phyloP scores from a whole-genome alignment of 2,329 filamentous ascomycete genomes.

The Canariomyces notabilis region DNA sequence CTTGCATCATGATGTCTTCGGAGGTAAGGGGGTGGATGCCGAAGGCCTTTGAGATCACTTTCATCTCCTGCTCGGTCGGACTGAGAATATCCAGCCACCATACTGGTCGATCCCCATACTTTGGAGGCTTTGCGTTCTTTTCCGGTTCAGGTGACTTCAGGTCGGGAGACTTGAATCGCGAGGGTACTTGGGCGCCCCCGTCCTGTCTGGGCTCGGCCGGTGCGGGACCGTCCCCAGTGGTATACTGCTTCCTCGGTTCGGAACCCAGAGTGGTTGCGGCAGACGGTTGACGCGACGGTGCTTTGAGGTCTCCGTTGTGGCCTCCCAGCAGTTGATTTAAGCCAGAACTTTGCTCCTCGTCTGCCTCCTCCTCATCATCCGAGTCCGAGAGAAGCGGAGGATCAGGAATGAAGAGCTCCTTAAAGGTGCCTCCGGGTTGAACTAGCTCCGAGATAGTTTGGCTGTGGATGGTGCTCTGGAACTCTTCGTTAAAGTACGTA shows the following conservation, averaged over 20 bases:
- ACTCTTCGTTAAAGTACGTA: slow-evolving; percentile 98
- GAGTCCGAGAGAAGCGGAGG: slow-evolving; percentile 70
- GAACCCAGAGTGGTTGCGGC: slow-evolving; percentile 28
- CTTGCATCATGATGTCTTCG: slow-evolving; percentile 96
- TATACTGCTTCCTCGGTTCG: slow-evolving; percentile 18
- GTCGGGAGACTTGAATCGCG: slow-evolving; percentile 32
- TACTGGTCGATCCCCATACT: slow-evolving; percentile 77
- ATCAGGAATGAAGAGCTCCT: slow-evolving; percentile 85
- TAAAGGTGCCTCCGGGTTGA: slow-evolving; percentile 77
- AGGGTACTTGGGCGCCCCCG: slow-evolving; percentile 25
- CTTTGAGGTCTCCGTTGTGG: slow-evolving; percentile 39
- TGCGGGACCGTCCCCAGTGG: slow-evolving; percentile 22
- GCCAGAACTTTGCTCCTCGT: slow-evolving; percentile 38
- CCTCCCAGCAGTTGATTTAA: slow-evolving; percentile 22
- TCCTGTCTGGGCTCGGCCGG: slow-evolving; percentile 30
- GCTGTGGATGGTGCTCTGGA: slow-evolving; percentile 92
- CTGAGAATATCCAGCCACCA: slow-evolving; percentile 95
- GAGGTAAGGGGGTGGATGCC: slow-evolving; percentile 92
- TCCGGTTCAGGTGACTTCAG: slow-evolving; percentile 36
- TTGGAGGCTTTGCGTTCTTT: slow-evolving; percentile 29
- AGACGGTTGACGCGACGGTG: slow-evolving; percentile 44
- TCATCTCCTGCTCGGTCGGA: slow-evolving; percentile 94
- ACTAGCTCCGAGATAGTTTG: slow-evolving; percentile 91
- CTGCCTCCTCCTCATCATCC: slow-evolving; percentile 60
- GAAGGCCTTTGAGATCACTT: slow-evolving; percentile 84